Base-by-base conservation (phyloP, 371 early-diverging fungal genomes). In the Gilbertella persicaria region DNA sequence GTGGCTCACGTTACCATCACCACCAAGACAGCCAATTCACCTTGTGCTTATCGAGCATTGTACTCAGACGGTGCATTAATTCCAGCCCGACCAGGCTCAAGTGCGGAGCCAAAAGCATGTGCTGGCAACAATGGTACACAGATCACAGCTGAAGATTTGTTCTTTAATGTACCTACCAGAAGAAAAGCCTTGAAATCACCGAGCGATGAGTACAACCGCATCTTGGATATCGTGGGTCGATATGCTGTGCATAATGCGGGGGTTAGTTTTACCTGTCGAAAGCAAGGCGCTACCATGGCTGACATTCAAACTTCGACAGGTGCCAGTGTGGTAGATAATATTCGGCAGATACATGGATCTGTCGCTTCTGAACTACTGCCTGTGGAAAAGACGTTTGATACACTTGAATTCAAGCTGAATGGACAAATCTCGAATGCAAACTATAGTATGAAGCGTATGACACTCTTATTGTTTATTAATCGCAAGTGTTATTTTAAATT, bases 121-220 rank as follows among this genome's bases (percentile, higher is more conserved):
- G 97, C 96, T 4, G 97, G 96, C 10, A 96, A 96, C 60, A 78
- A 80, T 47, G 98, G 98, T 28, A 98, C 97, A 0, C 84, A 84
- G 29, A 93, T 98, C 38, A 86, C 89, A 29, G 88, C 84, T 7
- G 94, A 97, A 60, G 96, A 97, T 62, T 60, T 98, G 50, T 98
- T 98, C 58, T 96, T 87, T 69, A 95, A 95, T 60, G 83, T 92
- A 2, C 86, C 91, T 8, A 87, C 86, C 2, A 80, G 98, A 30
- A 72, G 82, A 50, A 89, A 84, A 26, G 93, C 97, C 0, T 58
- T 98, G 23, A 89, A 88, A 58, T 89, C 85, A 48, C 54, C 84
- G 0, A 84, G 76, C 9, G 97, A 97, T 25, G 97, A 96, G 58
- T 95, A 96, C 64, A 84, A 82, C 50, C 77, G 87, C 14, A 90